These are phyloP conservation scores for Tremellales sp. DNA, from an alignment of 1,284 basidiomycete species.

Conservation along the genomic window DNA sequence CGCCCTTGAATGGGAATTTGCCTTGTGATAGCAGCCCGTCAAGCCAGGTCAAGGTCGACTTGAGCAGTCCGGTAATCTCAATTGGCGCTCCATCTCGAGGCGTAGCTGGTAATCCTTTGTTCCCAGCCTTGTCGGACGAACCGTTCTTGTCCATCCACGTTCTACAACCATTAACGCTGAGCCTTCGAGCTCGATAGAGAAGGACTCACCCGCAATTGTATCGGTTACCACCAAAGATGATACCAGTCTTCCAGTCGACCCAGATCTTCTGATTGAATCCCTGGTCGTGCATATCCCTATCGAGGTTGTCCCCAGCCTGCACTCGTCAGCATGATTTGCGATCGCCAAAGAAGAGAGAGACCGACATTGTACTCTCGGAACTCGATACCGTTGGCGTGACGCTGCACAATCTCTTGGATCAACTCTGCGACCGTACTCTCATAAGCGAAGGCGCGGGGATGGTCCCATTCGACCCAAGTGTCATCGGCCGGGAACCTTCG, in stretches of 20 bases:
- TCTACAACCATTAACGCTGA: conserved; percentile 52
- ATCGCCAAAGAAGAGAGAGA: not conserved
- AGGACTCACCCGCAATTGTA: conserved; percentile 50
- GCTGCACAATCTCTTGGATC: conserved; percentile 92
- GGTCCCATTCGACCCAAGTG: conserved; percentile 89
- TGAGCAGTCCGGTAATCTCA: conserved; percentile 89
- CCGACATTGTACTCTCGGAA: conserved; percentile 84
- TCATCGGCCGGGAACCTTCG: conserved; percentile 91
- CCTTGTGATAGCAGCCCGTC: conserved; percentile 61
- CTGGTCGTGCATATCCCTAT: conserved; percentile 85
- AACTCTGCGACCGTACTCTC: conserved; percentile 83
- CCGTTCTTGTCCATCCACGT: conserved; percentile 99
- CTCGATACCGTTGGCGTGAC: conserved; percentile 85
- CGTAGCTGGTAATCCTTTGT: conserved; percentile 89
- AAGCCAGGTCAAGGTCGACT: conserved; percentile 89
- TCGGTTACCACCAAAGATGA: conserved; percentile 82
- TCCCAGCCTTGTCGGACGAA: conserved; percentile 82
- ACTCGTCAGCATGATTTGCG: conserved; percentile 6
- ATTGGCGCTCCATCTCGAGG: conserved; percentile 93
- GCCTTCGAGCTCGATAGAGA: not conserved
- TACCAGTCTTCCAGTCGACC: conserved; percentile 91
- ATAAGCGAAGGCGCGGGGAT: conserved; percentile 73
- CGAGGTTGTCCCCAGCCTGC: conserved; percentile 81
- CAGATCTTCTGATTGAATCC: conserved; percentile 92
- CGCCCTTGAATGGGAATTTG: conserved; percentile 86